Evolutionary conservation across 1,139 yeast species (phyloP), one percentile per base, ranked within the genome.

Genomic region (Nakaseomyces delphensis): DNA sequence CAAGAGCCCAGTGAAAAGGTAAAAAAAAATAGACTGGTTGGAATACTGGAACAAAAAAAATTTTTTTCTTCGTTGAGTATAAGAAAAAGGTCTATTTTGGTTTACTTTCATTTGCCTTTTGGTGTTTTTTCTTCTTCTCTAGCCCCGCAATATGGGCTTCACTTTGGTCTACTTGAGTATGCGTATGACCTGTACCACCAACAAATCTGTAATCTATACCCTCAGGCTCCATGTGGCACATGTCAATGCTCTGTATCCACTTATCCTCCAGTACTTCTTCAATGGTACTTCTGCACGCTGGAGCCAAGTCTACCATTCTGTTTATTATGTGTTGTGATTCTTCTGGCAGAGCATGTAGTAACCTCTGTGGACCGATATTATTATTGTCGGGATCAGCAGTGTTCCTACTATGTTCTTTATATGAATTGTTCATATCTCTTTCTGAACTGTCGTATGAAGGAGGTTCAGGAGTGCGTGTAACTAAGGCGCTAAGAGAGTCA

Each of bases 111-210:
- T 47, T 39, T 29, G 48, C 48, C 31, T 46, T 44, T 47, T 59
- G 67, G 53, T 73, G 71, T 59, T 73, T 76, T 62, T 81, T 83
- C 53, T 74, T 78, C 69, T 80, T 83, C 59, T 89, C 96, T 52
- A 86, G 73, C 42, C 93, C 83, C 13, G 96, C 96, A 65, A 89
- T 89, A 62, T 89, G 97, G 0, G 96, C 97, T 55, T 85, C 94
- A 46, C 86, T 80, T 61, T 85, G 95, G 54, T 86, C 95, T 41
- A 89, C 96, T 53, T 77, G 78, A 1, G 96, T 84, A 60, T 89
- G 97, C 36, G 71, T 73, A 59, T 89, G 97, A 56, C 76, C 80
- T 3, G 67, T 64, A 36, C 76, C 72, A 43, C 60, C 48, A 13
- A 61, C 53, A 18, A 65, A 57, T 18, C 60, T 55, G 21, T 54